A percentile compares a stretch with the other conserved stretches of the same genome.
Conservation (phyloP, 441 rosid genomes). For the Metrosideros polymorpha region DNA sequence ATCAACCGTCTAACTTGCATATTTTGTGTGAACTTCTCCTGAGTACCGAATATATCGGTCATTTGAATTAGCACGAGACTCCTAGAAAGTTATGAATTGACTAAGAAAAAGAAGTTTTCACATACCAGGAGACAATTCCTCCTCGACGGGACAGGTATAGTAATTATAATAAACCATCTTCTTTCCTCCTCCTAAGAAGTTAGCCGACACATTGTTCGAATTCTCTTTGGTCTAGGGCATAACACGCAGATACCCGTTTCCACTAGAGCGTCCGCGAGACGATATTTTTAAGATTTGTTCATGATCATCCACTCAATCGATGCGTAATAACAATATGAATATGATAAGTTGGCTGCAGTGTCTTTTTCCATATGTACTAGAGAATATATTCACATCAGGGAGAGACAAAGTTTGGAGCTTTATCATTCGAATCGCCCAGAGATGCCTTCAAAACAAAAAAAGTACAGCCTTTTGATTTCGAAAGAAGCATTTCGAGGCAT, state of each 20-base stretch:
- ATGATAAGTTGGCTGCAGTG: not conserved
- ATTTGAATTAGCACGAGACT: not conserved
- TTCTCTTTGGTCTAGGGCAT: not conserved
- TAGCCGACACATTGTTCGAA: not conserved
- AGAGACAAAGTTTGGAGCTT: not conserved
- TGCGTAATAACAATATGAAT: not conserved
- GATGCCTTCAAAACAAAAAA: not conserved
- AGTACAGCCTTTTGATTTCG: not conserved
- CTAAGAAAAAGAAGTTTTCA: not conserved
- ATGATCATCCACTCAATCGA: not conserved
- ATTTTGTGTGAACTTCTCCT: not conserved
- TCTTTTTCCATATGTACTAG: not conserved
- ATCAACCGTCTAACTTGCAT: not conserved
- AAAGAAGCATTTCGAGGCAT: not conserved
- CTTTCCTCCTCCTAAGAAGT: not conserved
- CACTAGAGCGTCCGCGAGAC: not conserved
- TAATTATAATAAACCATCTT: not conserved
- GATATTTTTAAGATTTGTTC: not conserved
- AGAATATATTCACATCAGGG: not conserved
- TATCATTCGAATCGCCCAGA: not conserved
- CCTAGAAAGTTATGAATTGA: not conserved
- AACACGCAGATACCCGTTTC: not conserved
- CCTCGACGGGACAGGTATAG: not conserved
- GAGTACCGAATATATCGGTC: not conserved
- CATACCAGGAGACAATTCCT: not conserved